Evolutionary conservation across 345 rosid genomes (phyloP).

Genomic region (Bruguiera gymnorhiza): DNA sequence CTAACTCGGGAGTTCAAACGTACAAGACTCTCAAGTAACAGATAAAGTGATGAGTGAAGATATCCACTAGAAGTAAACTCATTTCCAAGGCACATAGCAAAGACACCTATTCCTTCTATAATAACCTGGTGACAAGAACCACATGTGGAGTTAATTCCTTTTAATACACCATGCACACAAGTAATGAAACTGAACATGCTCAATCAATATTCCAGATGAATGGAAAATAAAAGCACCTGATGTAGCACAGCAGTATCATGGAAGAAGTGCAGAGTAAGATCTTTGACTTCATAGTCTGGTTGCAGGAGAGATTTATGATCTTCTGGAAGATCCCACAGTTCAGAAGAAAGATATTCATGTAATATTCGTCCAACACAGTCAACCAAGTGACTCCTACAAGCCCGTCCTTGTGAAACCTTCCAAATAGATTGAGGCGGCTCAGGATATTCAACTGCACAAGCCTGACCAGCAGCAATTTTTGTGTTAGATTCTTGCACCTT

Average conservation of each 20-base stretch:
- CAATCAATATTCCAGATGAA: neutral
- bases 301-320: conserved; percentile 42
- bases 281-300: conserved; percentile 42
- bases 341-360: conserved; percentile 80
- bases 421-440: conserved; percentile 37
- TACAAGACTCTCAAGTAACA: conserved; percentile 79
- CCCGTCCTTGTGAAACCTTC: conserved; percentile 50
- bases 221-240: conserved; percentile 45
- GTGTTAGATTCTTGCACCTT: conserved; percentile 22
- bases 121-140: conserved; percentile 50
- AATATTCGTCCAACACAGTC: conserved; percentile 79
- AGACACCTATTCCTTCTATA: conserved; percentile 80
- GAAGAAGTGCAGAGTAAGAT: conserved; percentile 52
- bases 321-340: conserved; percentile 81
- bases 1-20: conserved; percentile 68
- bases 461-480: conserved; percentile 16
- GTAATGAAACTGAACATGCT: neutral
- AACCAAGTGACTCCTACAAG: conserved; percentile 47
- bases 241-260: conserved; percentile 73
- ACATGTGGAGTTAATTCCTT: conserved; percentile 9
- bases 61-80: conserved; percentile 78
- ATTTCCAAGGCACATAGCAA: conserved; percentile 66
- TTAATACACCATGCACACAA: neutral
- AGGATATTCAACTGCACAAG: conserved; percentile 8
- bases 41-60: conserved; percentile 83